Evolutionary conservation across 1,284 basidiomycete species (phyloP), one percentile per base, ranked within the genome.

Genomic region (Leccinum pachyderme): DNA sequence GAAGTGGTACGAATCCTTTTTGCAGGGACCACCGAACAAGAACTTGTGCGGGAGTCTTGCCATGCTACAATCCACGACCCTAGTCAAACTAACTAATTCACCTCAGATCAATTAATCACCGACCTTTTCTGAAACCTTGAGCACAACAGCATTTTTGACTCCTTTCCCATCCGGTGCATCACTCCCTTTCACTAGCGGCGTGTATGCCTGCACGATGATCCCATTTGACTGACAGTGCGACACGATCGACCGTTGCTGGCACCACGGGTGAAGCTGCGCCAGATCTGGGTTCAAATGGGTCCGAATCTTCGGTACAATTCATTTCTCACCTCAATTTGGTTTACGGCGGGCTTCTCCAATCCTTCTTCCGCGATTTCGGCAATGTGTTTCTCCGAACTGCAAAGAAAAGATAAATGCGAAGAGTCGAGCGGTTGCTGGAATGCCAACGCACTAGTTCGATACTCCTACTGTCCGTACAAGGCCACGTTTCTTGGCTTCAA

Each of bases 1-100:
- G 77, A 4, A 78, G 67, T 1, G 73, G 73, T 9, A 74, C 66
- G 31, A 58, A 48, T 73, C 80, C 80, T 49, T 78, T 80, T 63
- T 89, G 87, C 39, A 90, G 67, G 12, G 82, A 84, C 87, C 87
- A 89, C 5, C 87, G 76, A 45, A 90, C 72, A 51, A 89, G 73
- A 18, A 91, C 73, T 61, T 88, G 87, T 0, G 84, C 79, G 1
- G 77, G 70, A 3, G 74, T 74, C 63, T 79, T 84, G 33, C 69
- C 43, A 32, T 63, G 58, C 68, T 70, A 28, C 31, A 49, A 35
- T n/a, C 12, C 18, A 32, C 4, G 12, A 41, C 4, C 28, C 35
- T 8, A 25, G 46, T 66, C 49, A 59, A 53, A 46, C 33, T 5
- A 53, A 46, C 33, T 5, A 15, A 55, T 56, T 28, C 28, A 13